Base-by-base conservation (phyloP, 306 rosid species). In the Trifolium repens region DNA sequence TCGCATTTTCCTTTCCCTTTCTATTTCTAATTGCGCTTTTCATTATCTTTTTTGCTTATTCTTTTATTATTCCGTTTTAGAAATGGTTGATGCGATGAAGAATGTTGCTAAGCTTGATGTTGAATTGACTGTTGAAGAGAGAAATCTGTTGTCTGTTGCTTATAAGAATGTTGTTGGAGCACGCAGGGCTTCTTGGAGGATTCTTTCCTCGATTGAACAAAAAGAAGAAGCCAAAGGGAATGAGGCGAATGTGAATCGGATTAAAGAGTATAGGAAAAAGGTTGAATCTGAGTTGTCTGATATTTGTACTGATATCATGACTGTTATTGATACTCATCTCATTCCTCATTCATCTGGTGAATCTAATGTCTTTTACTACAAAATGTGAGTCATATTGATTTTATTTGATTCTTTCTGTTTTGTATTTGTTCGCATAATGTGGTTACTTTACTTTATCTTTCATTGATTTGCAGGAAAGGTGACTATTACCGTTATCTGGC, bases 121-220 rank as follows among this genome's bases (percentile, higher is more conserved):
- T 61, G 92, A 88, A 71, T 77, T 88, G 65, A 88, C 85, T 12
- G 79, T 85, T 9, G 91, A 88, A 74, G 91, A 88, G 81, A 46
- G 91, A 7, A 85, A 88, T 70, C 88, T 88, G 49, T 80, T 88
- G 0, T 83, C 89, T 2, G 89, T 85, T 22, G 88, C 86, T 67
- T 88, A 81, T 81, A 88, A 85, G 83, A 85, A 88, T 40, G 86
- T 85, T 13, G 84, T 88, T 1, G 89, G 89, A 27, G 88, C 79
- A 73, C 88, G 88, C 39, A 83, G 91, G 65, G 91, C 89, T 5
- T 88, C 91, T 16, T 85, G 91, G 91, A 88, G 89, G 82, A 85
- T 88, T 4, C 74, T 88, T 14, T 88, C 89, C 1, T 88, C 89
- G 42, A 81, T 88, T 14, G 89, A 88, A 67, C 86, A 83, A 74